Evolutionary conservation across 2,329 filamentous ascomycete genomes (phyloP).

Genomic region (Fusarium beomiforme): DNA sequence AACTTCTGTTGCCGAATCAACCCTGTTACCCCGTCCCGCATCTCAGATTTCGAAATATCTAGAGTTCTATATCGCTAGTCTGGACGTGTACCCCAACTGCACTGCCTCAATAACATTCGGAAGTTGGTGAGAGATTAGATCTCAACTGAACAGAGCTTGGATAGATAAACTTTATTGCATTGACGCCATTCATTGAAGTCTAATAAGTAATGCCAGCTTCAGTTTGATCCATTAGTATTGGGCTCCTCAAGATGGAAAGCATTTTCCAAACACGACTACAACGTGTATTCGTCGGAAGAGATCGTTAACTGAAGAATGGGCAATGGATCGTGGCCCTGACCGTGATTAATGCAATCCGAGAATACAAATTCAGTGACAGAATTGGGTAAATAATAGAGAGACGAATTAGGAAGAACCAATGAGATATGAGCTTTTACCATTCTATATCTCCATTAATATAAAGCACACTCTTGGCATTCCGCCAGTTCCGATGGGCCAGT

Average conservation of each 20-base stretch:
- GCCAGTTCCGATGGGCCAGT: too few species aligned
- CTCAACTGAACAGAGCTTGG: not conserved
- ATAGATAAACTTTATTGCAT: not conserved
- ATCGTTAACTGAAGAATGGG: not conserved
- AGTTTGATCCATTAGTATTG: constrained; percentile 1
- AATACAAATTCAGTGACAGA: not conserved
- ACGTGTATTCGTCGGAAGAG: not conserved
- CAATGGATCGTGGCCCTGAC: not conserved
- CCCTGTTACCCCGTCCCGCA: not conserved
- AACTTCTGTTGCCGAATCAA: not conserved
- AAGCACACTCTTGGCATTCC: too few species aligned
- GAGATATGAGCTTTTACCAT: too few species aligned
- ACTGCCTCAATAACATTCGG: constrained; percentile 1
- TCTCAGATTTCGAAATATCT: not conserved
- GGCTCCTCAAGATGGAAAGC: not conserved
- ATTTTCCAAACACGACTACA: not conserved
- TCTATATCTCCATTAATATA: too few species aligned
- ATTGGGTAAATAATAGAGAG: not conserved
- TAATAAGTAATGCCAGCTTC: not conserved
- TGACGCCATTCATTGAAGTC: not conserved
- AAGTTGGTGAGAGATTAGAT: constrained; percentile 1
- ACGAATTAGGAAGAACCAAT: too few species aligned
- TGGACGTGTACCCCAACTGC: constrained; percentile 1
- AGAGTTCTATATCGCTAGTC: constrained; percentile 2
- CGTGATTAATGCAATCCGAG: not conserved